Conservation (phyloP, 1,284 basidiomycete species). For the Boletus sp. region DNA sequence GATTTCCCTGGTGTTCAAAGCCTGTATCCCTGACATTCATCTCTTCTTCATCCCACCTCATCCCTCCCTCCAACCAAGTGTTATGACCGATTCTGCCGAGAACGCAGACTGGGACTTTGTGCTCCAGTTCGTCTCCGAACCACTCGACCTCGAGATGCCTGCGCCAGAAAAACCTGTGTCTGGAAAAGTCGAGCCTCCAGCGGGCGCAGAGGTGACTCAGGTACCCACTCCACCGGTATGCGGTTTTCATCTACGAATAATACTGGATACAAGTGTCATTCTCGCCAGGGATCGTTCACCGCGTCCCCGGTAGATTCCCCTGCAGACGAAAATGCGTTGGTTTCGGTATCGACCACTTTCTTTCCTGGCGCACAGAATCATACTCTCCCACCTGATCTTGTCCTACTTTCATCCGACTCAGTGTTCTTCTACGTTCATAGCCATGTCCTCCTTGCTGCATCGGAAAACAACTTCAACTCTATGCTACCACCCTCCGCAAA, state of each 20-base stretch:
- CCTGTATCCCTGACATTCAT: neutral
- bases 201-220: constrained; percentile 35
- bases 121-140: constrained; percentile 60
- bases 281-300: constrained; percentile 45
- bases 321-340: constrained; percentile 41
- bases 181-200: constrained; percentile 25
- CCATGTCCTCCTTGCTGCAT: constrained; percentile 45
- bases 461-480: constrained; percentile 52
- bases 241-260: constrained; percentile 1
- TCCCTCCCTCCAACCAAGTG: neutral
- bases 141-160: constrained; percentile 40
- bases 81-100: constrained; percentile 37
- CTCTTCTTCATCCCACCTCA: neutral
- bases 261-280: constrained; percentile 6
- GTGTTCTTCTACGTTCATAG: constrained; percentile 73
- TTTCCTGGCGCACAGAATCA: constrained; percentile 62
- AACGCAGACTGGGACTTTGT: constrained; percentile 57
- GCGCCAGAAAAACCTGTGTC: constrained; percentile 35
- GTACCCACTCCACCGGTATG: constrained; percentile 67
- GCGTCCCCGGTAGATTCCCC: constrained; percentile 44
- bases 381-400: constrained; percentile 51
- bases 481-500: constrained; percentile 39
- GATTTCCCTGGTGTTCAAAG: neutral
- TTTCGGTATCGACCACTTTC: constrained; percentile 78
- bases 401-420: constrained; percentile 64